These are phyloP conservation scores for Stagonosporopsis cucurbitacearum DNA, from an alignment of 2,329 filamentous ascomycete genomes.

Conservation along the genomic window DNA sequence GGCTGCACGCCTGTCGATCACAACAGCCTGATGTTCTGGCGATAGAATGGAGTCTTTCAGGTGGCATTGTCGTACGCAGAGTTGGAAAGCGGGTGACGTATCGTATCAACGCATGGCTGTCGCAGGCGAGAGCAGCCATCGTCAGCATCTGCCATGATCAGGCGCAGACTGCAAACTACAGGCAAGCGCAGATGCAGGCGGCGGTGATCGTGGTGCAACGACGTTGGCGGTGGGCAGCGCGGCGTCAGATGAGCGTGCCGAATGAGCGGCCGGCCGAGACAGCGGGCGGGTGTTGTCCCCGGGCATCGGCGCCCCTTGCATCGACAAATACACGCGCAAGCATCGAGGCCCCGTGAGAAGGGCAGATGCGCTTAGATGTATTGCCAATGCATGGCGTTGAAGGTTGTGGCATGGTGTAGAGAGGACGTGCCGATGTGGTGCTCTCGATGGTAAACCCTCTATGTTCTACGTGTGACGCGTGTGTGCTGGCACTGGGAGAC, in stretches of 20 bases:
- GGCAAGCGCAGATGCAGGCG: background rate
- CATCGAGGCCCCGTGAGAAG: constrained; percentile 2
- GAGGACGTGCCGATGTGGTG: background rate
- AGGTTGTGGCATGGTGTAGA: background rate
- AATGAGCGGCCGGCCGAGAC: constrained; percentile 13
- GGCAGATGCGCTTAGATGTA: background rate
- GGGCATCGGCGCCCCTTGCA: constrained; percentile 10
- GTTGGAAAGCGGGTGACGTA: constrained; percentile 21
- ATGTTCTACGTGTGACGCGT: constrained; percentile 17
- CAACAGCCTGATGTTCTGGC: constrained; percentile 11
- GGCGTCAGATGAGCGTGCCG: constrained; percentile 26
- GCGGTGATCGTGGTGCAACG: constrained; percentile 24
- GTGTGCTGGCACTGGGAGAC: constrained; percentile 13
- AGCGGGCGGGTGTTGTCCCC: constrained; percentile 19
- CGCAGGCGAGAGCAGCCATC: constrained; percentile 1
- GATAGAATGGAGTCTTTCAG: background rate
- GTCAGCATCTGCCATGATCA: background rate
- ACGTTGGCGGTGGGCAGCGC: constrained; percentile 23
- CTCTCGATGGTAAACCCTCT: constrained; percentile 8
- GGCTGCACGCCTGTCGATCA: constrained; percentile 39
- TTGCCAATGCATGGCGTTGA: background rate
- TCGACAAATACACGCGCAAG: constrained; percentile 16
- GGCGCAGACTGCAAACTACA: background rate
- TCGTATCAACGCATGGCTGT: background rate
- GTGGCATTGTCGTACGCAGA: constrained; percentile 11